These are phyloP conservation scores for Leucaena leucocephala DNA, from an alignment of 306 rosid species.

Conservation along the genomic window DNA sequence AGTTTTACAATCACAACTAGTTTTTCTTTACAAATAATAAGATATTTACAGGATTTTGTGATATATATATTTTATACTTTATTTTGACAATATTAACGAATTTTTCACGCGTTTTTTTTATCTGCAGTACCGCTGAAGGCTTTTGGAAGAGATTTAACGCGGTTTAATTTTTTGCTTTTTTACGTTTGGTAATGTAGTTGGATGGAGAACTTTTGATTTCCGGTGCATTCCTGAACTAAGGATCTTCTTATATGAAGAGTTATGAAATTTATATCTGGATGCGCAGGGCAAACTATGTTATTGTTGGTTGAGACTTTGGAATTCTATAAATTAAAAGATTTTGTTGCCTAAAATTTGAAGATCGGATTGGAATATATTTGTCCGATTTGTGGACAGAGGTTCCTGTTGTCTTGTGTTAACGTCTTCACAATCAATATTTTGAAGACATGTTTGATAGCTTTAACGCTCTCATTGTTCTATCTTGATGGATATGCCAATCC, in stretches of 20 bases:
- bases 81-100: background rate
- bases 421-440: too few species aligned
- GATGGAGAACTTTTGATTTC: background rate
- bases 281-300: background rate
- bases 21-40: background rate
- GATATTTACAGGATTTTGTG: background rate
- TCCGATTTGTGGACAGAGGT: too few species aligned
- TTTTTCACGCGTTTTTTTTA: background rate
- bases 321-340: background rate
- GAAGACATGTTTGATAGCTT: too few species aligned
- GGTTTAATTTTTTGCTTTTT: background rate
- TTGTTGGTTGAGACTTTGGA: background rate
- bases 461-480: too few species aligned
- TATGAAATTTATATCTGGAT: background rate
- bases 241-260: background rate
- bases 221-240: background rate
- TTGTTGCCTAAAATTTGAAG: background rate
- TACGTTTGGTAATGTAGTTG: background rate
- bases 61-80: background rate
- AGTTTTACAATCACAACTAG: background rate
- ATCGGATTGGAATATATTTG: too few species aligned
- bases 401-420: too few species aligned
- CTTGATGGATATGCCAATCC: too few species aligned
- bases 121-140: slow-evolving; percentile 15
- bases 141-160: background rate